A percentile compares a stretch with the other conserved stretches of the same genome.
phyloP scores from a whole-genome alignment of 2,329 filamentous ascomycete genomes.

The Niveomyces coronatus region DNA sequence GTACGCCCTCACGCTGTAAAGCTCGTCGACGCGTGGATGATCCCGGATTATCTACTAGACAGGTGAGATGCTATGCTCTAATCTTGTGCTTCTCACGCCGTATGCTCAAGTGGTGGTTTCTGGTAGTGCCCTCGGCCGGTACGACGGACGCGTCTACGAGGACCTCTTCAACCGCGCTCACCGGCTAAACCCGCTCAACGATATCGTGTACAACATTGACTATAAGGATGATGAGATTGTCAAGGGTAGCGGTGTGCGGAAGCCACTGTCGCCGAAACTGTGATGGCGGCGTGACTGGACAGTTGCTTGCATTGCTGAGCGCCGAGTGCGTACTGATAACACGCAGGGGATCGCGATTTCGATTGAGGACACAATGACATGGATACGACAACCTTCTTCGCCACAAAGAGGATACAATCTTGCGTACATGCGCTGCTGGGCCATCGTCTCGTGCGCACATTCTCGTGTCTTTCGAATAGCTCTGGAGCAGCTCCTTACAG shows the following conservation, averaged over 20 bases:
- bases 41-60: slow-evolving; percentile 71
- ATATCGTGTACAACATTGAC: slow-evolving; percentile 62
- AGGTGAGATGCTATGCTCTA: slow-evolving; percentile 21
- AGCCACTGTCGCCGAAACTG: slow-evolving; percentile 4
- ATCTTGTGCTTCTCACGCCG: not conserved
- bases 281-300: too few species aligned
- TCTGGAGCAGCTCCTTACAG: too few species aligned
- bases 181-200: slow-evolving; percentile 63
- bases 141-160: slow-evolving; percentile 67
- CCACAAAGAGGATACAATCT: too few species aligned
- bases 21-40: slow-evolving; percentile 64
- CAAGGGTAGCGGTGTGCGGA: slow-evolving; percentile 7
- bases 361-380: too few species aligned
- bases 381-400: too few species aligned
- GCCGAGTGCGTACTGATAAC: too few species aligned
- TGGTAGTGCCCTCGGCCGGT: slow-evolving; percentile 46
- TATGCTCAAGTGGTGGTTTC: not conserved
- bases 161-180: slow-evolving; percentile 65
- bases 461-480: too few species aligned
- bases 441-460: too few species aligned
- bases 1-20: slow-evolving; percentile 63
- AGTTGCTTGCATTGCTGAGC: too few species aligned
- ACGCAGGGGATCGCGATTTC: too few species aligned
- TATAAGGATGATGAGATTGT: slow-evolving; percentile 32
- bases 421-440: too few species aligned